These are phyloP conservation scores for Geotrichum reessii DNA, from an alignment of 1,139 yeast species.

Conservation along the genomic window DNA sequence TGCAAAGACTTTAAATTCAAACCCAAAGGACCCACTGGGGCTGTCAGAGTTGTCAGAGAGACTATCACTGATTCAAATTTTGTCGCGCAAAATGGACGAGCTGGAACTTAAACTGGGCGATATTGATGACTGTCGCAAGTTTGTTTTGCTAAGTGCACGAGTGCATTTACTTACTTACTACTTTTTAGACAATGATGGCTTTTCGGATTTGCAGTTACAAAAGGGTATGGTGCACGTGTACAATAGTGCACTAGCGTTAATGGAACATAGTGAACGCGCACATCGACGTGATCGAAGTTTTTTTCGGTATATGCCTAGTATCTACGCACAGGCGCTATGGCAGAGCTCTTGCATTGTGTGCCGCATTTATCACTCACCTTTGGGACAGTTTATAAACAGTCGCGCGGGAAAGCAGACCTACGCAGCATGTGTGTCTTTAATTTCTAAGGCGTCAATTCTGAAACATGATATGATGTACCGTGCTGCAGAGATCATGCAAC, in stretches of 20 bases:
- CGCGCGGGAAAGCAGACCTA: conserved; percentile 69
- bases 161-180: conserved; percentile 76
- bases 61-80: conserved; percentile 63
- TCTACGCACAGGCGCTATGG: conserved; percentile 76
- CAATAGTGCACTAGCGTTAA: conserved; percentile 67
- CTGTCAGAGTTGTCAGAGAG: conserved; percentile 60
- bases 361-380: conserved; percentile 68
- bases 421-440: conserved; percentile 60
- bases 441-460: conserved; percentile 74
- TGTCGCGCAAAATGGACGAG: conserved; percentile 68
- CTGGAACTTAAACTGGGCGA: conserved; percentile 52
- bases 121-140: conserved; percentile 60
- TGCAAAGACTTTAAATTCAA: conserved; percentile 68
- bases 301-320: conserved; percentile 76
- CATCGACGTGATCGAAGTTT: conserved; percentile 56
- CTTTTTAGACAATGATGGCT: conserved; percentile 54
- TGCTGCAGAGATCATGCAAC: conserved; percentile 88
- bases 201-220: conserved; percentile 57
- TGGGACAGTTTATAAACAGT: conserved; percentile 60
- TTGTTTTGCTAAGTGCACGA: conserved; percentile 65
- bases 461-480: conserved; percentile 91
- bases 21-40: conserved; percentile 63
- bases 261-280: conserved; percentile 61
- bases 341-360: conserved; percentile 85
- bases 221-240: conserved; percentile 72